Conservation (phyloP, 495 filamentous ascomycete species). For the Talaromyces proteolyticus region DNA sequence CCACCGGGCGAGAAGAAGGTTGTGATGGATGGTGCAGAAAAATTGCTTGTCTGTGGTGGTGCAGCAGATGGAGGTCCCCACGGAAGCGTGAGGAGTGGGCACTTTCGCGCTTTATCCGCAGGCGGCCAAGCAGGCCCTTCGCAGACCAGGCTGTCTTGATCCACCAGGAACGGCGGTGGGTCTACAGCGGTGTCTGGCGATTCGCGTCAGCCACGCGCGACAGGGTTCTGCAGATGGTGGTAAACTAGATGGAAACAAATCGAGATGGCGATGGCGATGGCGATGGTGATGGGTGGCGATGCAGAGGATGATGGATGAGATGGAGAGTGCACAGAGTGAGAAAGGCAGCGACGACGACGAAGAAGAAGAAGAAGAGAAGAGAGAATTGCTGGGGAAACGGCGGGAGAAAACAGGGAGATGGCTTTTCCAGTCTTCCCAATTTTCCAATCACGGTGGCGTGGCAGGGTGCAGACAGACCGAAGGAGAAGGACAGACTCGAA, state of each 20-base stretch:
- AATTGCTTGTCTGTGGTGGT: background rate
- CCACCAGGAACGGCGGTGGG: background rate
- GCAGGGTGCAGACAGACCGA: background rate
- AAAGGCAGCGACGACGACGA: too few relatives aligned
- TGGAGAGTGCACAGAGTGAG: background rate
- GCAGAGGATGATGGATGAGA: background rate
- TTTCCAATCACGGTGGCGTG: background rate
- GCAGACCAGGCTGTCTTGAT: background rate
- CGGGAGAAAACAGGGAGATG: constrained; percentile 5
- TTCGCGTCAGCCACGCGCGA: too few relatives aligned
- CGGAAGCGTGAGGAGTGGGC: background rate
- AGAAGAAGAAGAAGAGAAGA: constrained; percentile 1
- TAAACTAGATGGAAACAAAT: background rate
- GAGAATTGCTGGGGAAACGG: background rate
- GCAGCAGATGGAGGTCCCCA: background rate
- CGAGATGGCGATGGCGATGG: too few relatives aligned
- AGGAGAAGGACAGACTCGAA: constrained; percentile 14
- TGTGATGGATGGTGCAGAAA: background rate
- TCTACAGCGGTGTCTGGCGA: too few relatives aligned
- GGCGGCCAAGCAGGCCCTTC: background rate
- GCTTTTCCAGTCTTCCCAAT: constrained; percentile 4
- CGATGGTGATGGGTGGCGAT: background rate
- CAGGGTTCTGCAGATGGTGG: background rate
- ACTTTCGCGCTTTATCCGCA: background rate
- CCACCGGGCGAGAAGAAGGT: background rate